Percentiles rank a stretch among this genome's conserved stretches.
phyloP scores from a whole-genome alignment of 306 rosid species.

The Trifolium pratense region DNA sequence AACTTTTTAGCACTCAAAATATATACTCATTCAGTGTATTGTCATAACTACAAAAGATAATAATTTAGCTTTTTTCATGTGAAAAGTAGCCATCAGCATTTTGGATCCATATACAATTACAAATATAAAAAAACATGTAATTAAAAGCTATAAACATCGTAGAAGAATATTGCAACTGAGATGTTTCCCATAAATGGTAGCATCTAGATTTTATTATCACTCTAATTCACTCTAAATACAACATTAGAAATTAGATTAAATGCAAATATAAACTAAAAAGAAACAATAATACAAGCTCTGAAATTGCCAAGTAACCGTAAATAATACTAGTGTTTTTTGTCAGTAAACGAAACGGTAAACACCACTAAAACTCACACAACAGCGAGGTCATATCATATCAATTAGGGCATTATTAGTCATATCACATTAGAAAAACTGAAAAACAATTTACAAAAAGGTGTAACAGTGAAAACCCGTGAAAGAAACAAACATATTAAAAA shows the following conservation, averaged over 20 bases:
- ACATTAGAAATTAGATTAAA: not conserved
- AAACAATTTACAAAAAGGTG: not conserved
- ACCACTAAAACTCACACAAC: too few species aligned
- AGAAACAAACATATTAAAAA: not conserved
- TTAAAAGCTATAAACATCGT: constrained; percentile 8
- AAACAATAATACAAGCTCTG: too few species aligned
- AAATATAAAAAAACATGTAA: constrained; percentile 20
- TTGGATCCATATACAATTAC: not conserved
- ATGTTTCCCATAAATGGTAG: not conserved
- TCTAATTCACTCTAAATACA: not conserved
- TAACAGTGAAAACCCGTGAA: constrained; percentile 4
- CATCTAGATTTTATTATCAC: not conserved
- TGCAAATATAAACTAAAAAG: not conserved
- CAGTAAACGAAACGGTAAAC: too few species aligned
- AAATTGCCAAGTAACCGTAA: too few species aligned
- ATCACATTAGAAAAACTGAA: too few species aligned
- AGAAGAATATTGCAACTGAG: constrained; percentile 16
- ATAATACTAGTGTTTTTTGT: too few species aligned
- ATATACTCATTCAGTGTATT: not conserved
- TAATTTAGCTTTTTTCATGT: not conserved
- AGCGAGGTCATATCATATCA: too few species aligned
- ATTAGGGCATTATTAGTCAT: too few species aligned
- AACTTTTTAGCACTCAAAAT: not conserved
- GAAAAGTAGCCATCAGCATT: constrained; percentile 13
- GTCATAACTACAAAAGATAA: constrained; percentile 2